These are phyloP conservation scores for Collybia nuda DNA, from an alignment of 768 basidiomycete genomes.

Conservation along the genomic window DNA sequence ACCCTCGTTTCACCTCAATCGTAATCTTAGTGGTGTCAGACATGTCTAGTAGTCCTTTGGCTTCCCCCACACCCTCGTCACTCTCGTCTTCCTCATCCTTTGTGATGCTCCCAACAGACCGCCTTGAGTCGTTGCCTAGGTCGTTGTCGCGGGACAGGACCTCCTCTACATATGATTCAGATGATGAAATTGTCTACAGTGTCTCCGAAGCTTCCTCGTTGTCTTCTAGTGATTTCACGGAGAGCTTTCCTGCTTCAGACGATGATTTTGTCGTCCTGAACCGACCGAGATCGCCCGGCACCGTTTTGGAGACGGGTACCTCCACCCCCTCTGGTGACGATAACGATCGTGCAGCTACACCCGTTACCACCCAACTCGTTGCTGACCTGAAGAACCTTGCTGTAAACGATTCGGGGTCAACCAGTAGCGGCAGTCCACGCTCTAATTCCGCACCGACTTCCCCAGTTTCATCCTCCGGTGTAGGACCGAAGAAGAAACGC, in stretches of 20 bases:
- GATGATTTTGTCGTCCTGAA: slow-evolving; percentile 52
- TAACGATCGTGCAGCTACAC: slow-evolving; percentile 4
- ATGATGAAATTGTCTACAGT: slow-evolving; percentile 59
- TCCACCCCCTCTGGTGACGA: slow-evolving; percentile 8
- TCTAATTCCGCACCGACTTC: neutral
- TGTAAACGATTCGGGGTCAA: neutral
- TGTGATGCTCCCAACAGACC: slow-evolving; percentile 14
- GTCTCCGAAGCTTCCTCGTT: slow-evolving; percentile 33
- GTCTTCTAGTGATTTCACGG: slow-evolving; percentile 22
- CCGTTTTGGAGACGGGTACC: slow-evolving; percentile 1
- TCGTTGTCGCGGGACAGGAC: slow-evolving; percentile 10
- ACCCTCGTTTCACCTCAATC: slow-evolving; percentile 1
- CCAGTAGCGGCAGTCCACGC: neutral
- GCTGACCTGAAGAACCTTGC: slow-evolving; percentile 9
- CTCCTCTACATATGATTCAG: slow-evolving; percentile 34
- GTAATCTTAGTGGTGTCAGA: slow-evolving; percentile 1
- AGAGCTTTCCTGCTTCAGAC: slow-evolving; percentile 34
- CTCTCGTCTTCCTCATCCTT: slow-evolving; percentile 21
- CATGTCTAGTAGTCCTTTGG: slow-evolving; percentile 11
- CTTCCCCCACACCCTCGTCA: slow-evolving; percentile 20
- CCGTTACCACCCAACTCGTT: slow-evolving; percentile 8
- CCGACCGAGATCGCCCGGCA: slow-evolving; percentile 9
- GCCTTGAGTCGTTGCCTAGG: neutral
- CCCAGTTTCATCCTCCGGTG: neutral
- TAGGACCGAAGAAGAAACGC: slow-evolving; percentile 3